phyloP scores from a whole-genome alignment of 2,329 filamentous ascomycete genomes.

The Alternaria angustiovoidea region DNA sequence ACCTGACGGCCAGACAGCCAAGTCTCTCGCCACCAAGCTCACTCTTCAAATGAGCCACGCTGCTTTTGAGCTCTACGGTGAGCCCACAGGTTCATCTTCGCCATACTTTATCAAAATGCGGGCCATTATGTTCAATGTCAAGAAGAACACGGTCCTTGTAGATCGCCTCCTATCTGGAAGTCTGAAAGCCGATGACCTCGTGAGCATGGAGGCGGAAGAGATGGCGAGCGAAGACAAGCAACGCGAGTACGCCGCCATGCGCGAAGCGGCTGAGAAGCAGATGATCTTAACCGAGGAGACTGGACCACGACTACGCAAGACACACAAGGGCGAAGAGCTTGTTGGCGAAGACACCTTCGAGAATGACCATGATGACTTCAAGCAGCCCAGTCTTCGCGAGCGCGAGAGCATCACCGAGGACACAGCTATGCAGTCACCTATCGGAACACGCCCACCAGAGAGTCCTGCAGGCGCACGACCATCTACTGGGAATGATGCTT shows the following conservation, averaged over 20 bases:
- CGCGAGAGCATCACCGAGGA: slow-evolving; percentile 39
- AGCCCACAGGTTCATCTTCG: slow-evolving; percentile 53
- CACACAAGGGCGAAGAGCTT: slow-evolving; percentile 94
- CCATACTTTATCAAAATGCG: slow-evolving; percentile 72
- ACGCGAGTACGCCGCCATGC: slow-evolving; percentile 76
- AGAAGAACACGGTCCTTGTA: slow-evolving; percentile 82
- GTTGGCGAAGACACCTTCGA: slow-evolving; percentile 72
- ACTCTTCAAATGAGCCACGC: slow-evolving; percentile 82
- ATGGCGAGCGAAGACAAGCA: slow-evolving; percentile 93
- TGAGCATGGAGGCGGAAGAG: slow-evolving; percentile 88
- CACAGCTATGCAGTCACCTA: slow-evolving; percentile 24
- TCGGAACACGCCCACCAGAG: slow-evolving; percentile 29
- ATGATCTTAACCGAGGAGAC: slow-evolving; percentile 78
- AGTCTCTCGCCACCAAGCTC: slow-evolving; percentile 72
- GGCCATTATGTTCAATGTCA: slow-evolving; percentile 83
- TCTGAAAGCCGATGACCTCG: slow-evolving; percentile 77
- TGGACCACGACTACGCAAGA: slow-evolving; percentile 81
- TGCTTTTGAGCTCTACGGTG: slow-evolving; percentile 64
- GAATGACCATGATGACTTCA: slow-evolving; percentile 37
- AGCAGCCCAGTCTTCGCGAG: slow-evolving; percentile 35
- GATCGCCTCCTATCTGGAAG: slow-evolving; percentile 76
- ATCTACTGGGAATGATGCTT: slow-evolving; percentile 49
- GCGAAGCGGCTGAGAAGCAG: slow-evolving; percentile 80
- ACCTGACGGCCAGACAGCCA: slow-evolving; percentile 68
- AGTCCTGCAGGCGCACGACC: slow-evolving; percentile 25